Percentiles rank a stretch among this genome's conserved stretches.
Evolutionary conservation across 441 rosid genomes (phyloP).

Genomic region (Eugenia klotzschiana): DNA sequence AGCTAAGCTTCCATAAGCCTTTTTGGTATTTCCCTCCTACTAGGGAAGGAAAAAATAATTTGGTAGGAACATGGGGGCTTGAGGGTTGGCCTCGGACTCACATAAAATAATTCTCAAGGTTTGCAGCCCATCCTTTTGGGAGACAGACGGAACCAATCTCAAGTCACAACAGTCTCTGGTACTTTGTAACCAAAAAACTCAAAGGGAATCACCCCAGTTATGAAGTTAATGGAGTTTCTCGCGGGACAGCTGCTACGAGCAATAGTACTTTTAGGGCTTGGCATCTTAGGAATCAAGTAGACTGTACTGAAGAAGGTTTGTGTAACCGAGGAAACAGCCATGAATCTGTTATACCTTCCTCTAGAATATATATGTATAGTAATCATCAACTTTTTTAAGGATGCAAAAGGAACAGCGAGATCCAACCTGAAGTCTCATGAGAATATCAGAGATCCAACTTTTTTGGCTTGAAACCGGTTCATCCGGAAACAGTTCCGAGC

Average conservation of each 20-base stretch:
- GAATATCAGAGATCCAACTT: not conserved
- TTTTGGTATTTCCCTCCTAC: too few species aligned
- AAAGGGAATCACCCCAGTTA: too few species aligned
- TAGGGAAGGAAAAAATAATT: too few species aligned
- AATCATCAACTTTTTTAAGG: not conserved
- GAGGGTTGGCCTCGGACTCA: too few species aligned
- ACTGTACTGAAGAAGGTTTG: not conserved
- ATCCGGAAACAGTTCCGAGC: not conserved
- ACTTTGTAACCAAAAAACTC: too few species aligned
- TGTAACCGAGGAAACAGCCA: not conserved
- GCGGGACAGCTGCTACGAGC: not conserved
- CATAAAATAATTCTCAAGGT: too few species aligned
- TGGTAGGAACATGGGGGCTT: too few species aligned
- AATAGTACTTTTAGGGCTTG: not conserved
- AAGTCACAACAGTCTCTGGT: too few species aligned
- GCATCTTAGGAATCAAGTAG: not conserved
- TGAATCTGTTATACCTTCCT: not conserved
- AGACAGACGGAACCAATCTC: too few species aligned
- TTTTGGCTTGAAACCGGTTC: not conserved
- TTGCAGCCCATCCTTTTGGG: too few species aligned
- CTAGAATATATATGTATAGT: not conserved
- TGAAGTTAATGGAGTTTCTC: not conserved
- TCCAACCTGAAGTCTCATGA: not conserved
- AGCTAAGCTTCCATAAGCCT: too few species aligned
- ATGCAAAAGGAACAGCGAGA: not conserved